Base-by-base conservation (phyloP, 1,284 basidiomycete genomes). In the Cryptococcus jaspeensis region DNA sequence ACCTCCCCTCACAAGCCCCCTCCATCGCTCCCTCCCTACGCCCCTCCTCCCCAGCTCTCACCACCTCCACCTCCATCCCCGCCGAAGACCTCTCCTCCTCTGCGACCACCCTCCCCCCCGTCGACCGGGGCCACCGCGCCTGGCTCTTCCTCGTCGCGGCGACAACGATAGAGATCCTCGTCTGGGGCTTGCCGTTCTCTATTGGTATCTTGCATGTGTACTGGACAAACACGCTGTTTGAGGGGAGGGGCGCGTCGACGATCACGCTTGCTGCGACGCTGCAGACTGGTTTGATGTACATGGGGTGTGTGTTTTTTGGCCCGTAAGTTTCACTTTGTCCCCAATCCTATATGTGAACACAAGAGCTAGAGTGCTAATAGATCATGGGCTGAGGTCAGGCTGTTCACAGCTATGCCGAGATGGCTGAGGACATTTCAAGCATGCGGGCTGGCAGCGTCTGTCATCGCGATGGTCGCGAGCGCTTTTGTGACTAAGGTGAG, bases 121-220 rank as follows among this genome's bases (percentile, higher is more conserved):
- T 75, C 12, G 77, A 79, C 54, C 52, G 64, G 1, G 78, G 78
- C 1, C 42, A 46, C 6, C 57, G 68, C 0, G 77, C 76, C 7
- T 78, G 74, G 75, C 36, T 62, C 0, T 79, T 77, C 62, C 65
- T 78, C 8, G 44, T 69, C 2, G 73, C 62, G 0, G 76, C 74
- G 0, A 74, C 73, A 1, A 50, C 67, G 4, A 65, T 73, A 25
- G 77, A 77, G 62, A 61, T 66, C 6, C 52, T 73, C 2, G 65
- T 76, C 5, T 78, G 73, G 70, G 77, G 77, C 2, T 50, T 78
- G 15, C 73, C 71, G 18, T 76, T 71, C 56, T 64, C 67, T 40
- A 66, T 75, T 38, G 75, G 75, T 58, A 65, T 78, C 23, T 63
- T 78, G 44, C 72, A 75, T 55, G 63, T 65, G 40, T 78, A 75